Evolutionary conservation across 345 rosid species (phyloP), one percentile per base, ranked within the genome.

Genomic region (Citrus medica): DNA sequence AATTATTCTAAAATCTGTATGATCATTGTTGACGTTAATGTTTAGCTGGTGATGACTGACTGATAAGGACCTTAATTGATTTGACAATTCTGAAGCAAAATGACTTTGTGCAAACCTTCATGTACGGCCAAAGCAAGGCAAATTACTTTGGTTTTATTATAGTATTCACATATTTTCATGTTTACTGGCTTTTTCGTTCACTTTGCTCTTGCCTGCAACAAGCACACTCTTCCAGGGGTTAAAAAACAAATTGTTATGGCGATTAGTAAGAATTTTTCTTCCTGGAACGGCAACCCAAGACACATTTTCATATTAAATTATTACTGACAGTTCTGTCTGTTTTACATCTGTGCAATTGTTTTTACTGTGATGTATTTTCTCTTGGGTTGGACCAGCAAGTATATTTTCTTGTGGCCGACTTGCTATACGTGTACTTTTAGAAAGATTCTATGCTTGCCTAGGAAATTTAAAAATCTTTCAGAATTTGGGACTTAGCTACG

Each of bases 71-170:
- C 16, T 46, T 2, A 30, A n/a, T 58, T 66, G 78, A 76, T 71
- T 66, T 71, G 85, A 71, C 78, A 56, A 71, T 76, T 53, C 67
- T 71, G 38, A 82, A 76, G 77, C 24, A 46, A 70, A 46, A 64
- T 72, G 60, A 28, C 56, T 9, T 4, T 6, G 24, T 24, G 38
- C 65, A 74, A 40, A 17, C 55, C 22, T 67, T 78, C 53, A 16
- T 46, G 80, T 28, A 17, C 56, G 76, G 58, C 67, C 76, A 74
- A 14, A 13, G 13, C 51, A 46, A 25, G 48, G 12, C 27, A 32
- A 46, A 46, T 46, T 13, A 12, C 51, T 32, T 58, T 72, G 19
- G 42, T 21, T 9, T 48, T 25, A 37, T 8, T 71, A 28, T 19
- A 13, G 0, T 53, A 16, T 9, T 53, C 19, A 17, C 5, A 53